These are phyloP conservation scores for Pyrus bretschneideri DNA, from an alignment of 306 rosid species.

Conservation along the genomic window DNA sequence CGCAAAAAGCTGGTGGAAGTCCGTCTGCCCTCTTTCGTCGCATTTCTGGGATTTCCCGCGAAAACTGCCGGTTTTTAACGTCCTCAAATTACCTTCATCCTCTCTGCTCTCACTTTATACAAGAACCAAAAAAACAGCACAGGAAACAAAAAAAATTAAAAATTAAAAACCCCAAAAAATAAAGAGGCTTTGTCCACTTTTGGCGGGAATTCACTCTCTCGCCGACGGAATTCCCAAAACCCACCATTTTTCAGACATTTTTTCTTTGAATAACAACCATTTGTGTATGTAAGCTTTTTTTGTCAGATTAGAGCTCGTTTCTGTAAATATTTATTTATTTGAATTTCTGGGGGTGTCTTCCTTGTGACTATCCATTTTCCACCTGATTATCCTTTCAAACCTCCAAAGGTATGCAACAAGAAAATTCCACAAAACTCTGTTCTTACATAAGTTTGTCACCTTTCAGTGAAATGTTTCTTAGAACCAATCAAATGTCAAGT, in stretches of 20 bases:
- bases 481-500: too few relatives aligned
- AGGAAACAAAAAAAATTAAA: not conserved
- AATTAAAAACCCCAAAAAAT: not conserved
- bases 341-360: conserved; percentile 1
- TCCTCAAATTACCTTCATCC: not conserved
- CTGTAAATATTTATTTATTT: not conserved
- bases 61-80: not conserved
- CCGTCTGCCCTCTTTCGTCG: not conserved
- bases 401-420: too few relatives aligned
- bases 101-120: not conserved
- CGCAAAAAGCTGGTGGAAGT: conserved; percentile 34
- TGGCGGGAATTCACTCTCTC: conserved; percentile 28
- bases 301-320: not conserved
- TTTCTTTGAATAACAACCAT: not conserved
- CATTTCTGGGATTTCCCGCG: not conserved
- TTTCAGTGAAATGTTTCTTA: too few relatives aligned
- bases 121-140: not conserved
- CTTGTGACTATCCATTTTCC: too few relatives aligned
- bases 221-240: conserved; percentile 27
- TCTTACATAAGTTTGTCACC: too few relatives aligned
- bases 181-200: conserved; percentile 13
- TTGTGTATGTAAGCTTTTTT: conserved; percentile 3
- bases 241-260: not conserved
- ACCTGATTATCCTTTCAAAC: too few relatives aligned
- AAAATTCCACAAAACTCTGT: too few relatives aligned